Percentiles rank a stretch among this genome's conserved stretches.
Conservation (phyloP, 1,284 basidiomycete genomes). For the Ceratobasidium sp. region DNA sequence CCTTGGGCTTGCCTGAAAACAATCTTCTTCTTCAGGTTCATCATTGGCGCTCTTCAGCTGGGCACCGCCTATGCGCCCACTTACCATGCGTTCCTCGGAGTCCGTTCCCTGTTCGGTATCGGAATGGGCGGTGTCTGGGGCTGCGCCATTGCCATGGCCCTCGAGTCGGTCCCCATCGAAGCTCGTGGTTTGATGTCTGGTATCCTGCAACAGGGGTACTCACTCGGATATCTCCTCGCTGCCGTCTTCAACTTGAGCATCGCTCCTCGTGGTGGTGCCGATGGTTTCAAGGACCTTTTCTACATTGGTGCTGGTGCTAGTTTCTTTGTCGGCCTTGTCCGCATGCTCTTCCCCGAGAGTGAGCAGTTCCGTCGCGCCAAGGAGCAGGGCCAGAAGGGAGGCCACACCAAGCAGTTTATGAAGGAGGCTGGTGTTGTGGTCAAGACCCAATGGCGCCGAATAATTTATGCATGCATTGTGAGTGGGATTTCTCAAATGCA, state of each 20-base stretch:
- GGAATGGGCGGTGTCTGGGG: slow-evolving; percentile 74
- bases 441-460: slow-evolving; percentile 58
- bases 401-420: slow-evolving; percentile 73
- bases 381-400: slow-evolving; percentile 58
- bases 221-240: slow-evolving; percentile 62
- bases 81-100: slow-evolving; percentile 71
- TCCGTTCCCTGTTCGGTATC: slow-evolving; percentile 81
- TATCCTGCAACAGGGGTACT: slow-evolving; percentile 83
- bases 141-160: slow-evolving; percentile 68
- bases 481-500: neutral
- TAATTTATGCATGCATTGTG: slow-evolving; percentile 55
- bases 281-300: slow-evolving; percentile 60
- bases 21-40: slow-evolving; percentile 52
- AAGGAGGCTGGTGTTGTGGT: slow-evolving; percentile 64
- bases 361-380: slow-evolving; percentile 69
- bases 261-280: slow-evolving; percentile 46
- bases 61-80: slow-evolving; percentile 69
- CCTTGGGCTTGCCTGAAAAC: slow-evolving; percentile 49
- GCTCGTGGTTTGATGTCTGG: slow-evolving; percentile 87
- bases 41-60: slow-evolving; percentile 54
- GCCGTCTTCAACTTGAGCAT: slow-evolving; percentile 76
- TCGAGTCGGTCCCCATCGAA: slow-evolving; percentile 90
- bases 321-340: slow-evolving; percentile 71
- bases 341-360: slow-evolving; percentile 81
- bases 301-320: slow-evolving; percentile 75